These are phyloP conservation scores for Rosa hybrid DNA, from an alignment of 331 rosid species.

Conservation along the genomic window DNA sequence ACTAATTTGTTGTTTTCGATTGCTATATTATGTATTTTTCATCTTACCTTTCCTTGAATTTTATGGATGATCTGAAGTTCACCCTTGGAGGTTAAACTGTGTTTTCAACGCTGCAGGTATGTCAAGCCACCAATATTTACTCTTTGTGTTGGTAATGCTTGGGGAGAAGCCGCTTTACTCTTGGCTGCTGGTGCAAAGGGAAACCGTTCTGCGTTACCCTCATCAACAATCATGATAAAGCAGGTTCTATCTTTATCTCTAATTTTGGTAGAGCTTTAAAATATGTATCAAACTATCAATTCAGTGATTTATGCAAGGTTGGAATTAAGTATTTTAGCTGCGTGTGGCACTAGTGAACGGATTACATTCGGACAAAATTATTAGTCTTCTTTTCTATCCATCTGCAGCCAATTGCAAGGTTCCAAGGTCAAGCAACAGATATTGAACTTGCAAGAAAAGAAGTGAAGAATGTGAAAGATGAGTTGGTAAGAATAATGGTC, in stretches of 20 bases:
- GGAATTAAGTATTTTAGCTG: background rate
- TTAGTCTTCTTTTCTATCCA: conserved; percentile 19
- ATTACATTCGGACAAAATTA: background rate
- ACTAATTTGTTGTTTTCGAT: conserved; percentile 32
- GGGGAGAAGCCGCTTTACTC: conserved; percentile 99
- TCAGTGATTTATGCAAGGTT: background rate
- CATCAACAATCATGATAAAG: conserved; percentile 93
- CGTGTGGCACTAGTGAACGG: background rate
- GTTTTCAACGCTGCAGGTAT: conserved; percentile 46
- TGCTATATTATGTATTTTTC: conserved; percentile 5
- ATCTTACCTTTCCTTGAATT: conserved; percentile 7
- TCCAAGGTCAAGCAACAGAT: conserved; percentile 94
- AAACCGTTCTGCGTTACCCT: conserved; percentile 94
- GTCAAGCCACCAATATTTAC: conserved; percentile 90
- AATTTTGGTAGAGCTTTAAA: background rate
- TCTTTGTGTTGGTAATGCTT: conserved; percentile 92
- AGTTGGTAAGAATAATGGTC: conserved; percentile 59
- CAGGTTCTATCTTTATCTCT: conserved; percentile 51
- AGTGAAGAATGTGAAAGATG: conserved; percentile 68
- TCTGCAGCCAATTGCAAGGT: conserved; percentile 89
- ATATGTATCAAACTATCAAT: background rate
- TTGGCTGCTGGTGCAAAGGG: conserved; percentile 95
- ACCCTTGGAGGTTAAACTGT: background rate
- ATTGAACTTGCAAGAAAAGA: conserved; percentile 78
- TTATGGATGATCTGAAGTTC: background rate